Base-by-base conservation (phyloP, 1,139 yeast genomes). In the Yamadazyma atmosphaerica region DNA sequence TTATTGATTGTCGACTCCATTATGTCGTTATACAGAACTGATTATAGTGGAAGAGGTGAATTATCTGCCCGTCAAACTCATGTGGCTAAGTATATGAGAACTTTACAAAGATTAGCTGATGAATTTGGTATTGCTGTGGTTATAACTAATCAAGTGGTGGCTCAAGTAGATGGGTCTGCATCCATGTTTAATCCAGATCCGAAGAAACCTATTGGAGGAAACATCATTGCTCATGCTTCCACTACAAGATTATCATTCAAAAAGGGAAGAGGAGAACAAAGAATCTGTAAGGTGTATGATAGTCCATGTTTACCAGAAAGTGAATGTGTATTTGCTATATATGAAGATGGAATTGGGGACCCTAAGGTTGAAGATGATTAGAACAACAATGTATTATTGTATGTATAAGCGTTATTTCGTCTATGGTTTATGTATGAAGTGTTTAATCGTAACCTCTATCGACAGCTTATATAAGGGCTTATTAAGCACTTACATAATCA, bases 131-230 rank as follows among this genome's bases (percentile, higher is more conserved):
- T 94, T 42, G 98, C 98, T 0, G 97, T 92, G 11, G 88, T 94
- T n/a, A 90, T 92, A 37, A 94, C 99, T 4, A 92, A 92, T 65
- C 99, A 92, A 63, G 99, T 92, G 22, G 97, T 89, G 6, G 97
- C 98, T 3, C 97, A 90, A 61, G 98, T 94, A 15, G 99, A 92
- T 60, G 98, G 98, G 36, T 83, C 81, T 53, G 78, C 85, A 46
- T 77, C 79, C 6, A 75, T 83, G 76, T 90, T 83, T 61, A 88
- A 89, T 52, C 95, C 96, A 0, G 98, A 92, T 59, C 98, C 98
- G n/a, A 94, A 94, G 63, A 94, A 94, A 61, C 98, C 99, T 9
- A 92, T 94, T 52, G 99, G 99, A 42, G 99, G 99, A 54, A 92
- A 94, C 56, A 92, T 94, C 52, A 84, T 94, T 63, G 98, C 98